phyloP scores from a whole-genome alignment of 805 yeast genomes.

The Hanseniaspora lindneri region DNA sequence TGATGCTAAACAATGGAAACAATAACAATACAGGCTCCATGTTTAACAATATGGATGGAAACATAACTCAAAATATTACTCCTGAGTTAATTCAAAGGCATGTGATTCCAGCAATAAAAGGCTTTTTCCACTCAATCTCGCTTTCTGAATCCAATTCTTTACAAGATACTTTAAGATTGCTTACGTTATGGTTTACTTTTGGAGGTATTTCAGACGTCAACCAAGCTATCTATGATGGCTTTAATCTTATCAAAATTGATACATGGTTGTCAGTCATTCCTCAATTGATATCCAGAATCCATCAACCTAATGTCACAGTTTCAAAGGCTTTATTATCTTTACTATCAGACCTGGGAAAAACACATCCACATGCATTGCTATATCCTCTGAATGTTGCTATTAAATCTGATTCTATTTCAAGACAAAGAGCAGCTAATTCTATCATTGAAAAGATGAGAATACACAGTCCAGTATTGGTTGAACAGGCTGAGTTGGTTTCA shows the following conservation, averaged over 20 bases:
- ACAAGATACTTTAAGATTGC: conserved; percentile 80
- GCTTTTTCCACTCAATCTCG: conserved; percentile 89
- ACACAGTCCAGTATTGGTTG: conserved; percentile 74
- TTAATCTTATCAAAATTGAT: conserved; percentile 75
- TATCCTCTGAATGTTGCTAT: conserved; percentile 94
- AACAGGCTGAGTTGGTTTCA: conserved; percentile 89
- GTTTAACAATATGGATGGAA: conserved; percentile 15
- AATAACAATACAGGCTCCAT: conserved; percentile 16
- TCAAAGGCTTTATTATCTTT: conserved; percentile 68
- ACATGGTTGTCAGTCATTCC: conserved; percentile 95
- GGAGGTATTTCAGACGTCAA: conserved; percentile 92
- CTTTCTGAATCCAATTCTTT: conserved; percentile 74
- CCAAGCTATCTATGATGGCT: conserved; percentile 80
- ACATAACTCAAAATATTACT: conserved; percentile 24
- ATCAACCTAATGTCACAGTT: conserved; percentile 82
- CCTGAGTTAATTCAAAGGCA: conserved; percentile 64
- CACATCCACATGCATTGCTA: conserved; percentile 93
- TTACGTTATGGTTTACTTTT: conserved; percentile 90
- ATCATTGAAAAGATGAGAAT: conserved; percentile 86
- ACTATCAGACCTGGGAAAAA: conserved; percentile 77
- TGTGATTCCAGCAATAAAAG: conserved; percentile 90
- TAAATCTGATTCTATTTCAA: conserved; percentile 76
- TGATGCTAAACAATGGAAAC: not conserved
- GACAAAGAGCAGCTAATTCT: conserved; percentile 83
- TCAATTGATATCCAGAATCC: conserved; percentile 89